phyloP scores from a whole-genome alignment of 2,329 filamentous ascomycete species.

The Sporothrix pallida region DNA sequence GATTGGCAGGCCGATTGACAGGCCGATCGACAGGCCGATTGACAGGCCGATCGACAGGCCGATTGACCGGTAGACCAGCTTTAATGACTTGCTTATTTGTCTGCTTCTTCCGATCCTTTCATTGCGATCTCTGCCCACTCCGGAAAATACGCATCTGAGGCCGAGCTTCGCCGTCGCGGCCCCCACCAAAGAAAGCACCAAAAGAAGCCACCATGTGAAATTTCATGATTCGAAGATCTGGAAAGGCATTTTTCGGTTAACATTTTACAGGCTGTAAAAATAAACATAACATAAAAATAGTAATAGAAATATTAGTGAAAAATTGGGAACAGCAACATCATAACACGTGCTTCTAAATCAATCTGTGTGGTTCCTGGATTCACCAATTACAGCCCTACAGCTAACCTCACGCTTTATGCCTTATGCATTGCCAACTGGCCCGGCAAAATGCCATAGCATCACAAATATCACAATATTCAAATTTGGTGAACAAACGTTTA shows the following conservation, averaged over 20 bases:
- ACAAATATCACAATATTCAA: not conserved
- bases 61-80: too few relatives aligned
- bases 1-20: too few relatives aligned
- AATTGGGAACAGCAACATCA: too few relatives aligned
- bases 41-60: too few relatives aligned
- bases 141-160: not conserved
- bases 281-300: not conserved
- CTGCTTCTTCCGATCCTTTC: not conserved
- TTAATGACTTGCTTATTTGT: too few relatives aligned
- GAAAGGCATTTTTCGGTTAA: not conserved
- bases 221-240: not conserved
- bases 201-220: not conserved
- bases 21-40: not conserved
- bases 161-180: conserved; percentile 2
- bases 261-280: not conserved
- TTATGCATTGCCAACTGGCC: not conserved
- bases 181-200: not conserved
- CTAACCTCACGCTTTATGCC: conserved; percentile 5
- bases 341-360: not conserved
- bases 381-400: not conserved
- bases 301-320: not conserved
- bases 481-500: not conserved
- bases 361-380: not conserved
- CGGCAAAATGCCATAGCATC: not conserved
- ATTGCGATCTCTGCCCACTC: not conserved